Conservation (phyloP, 1,139 yeast genomes). For the Taphrina sp. region DNA sequence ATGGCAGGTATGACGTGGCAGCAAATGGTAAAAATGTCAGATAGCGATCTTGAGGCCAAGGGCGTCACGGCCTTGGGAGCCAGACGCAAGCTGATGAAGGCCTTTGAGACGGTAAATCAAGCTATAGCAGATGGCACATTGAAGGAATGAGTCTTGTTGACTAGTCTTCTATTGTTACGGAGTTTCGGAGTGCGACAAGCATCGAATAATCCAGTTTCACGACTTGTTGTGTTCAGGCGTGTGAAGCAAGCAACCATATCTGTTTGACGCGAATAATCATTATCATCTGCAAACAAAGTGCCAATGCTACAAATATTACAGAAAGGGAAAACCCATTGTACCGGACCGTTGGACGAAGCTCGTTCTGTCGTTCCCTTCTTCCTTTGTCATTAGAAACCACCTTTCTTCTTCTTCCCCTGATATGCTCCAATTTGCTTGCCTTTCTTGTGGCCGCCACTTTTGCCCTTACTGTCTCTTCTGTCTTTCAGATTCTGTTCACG, state of each 20-base stretch:
- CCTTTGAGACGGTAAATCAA: conserved; percentile 75
- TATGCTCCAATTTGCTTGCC: conserved; percentile 27
- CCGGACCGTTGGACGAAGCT: no score
- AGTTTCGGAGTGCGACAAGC: no score
- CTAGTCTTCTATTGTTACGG: no score
- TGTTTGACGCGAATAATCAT: no score
- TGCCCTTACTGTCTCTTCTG: conserved; percentile 29
- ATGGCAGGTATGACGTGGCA: conserved; percentile 75
- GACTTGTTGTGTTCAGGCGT: no score
- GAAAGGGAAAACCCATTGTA: no score
- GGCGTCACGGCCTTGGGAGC: conserved; percentile 97
- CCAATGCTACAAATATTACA: no score
- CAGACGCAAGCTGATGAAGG: conserved; percentile 83
- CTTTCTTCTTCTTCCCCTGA: conserved; percentile 21
- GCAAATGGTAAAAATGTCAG: conserved; percentile 68
- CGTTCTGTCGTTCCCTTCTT: no score
- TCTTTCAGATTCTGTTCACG: conserved; percentile 81
- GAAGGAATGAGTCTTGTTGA: no score
- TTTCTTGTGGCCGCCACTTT: conserved; percentile 27
- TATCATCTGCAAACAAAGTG: no score
- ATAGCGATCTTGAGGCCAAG: conserved; percentile 63
- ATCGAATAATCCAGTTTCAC: no score
- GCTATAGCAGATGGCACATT: conserved; percentile 42
- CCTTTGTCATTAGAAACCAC: conserved; percentile 13
- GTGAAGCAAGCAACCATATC: no score